Conservation (phyloP, 345 rosid species). For the Combretum micranthum region DNA sequence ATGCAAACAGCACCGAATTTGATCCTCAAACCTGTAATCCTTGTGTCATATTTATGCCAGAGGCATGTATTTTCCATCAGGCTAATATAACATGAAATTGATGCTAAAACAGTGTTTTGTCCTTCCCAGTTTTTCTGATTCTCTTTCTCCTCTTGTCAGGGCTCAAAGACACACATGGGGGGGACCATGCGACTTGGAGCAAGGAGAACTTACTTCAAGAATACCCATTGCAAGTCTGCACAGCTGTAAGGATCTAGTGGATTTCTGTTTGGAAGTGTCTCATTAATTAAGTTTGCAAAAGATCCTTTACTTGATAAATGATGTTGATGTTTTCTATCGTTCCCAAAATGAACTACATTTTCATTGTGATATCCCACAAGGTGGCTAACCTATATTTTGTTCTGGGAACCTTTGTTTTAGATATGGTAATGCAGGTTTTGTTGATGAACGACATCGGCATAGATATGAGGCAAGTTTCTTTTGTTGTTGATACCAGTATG, state of each 20-base stretch:
- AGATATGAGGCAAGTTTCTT: conserved; percentile 67
- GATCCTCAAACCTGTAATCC: conserved; percentile 68
- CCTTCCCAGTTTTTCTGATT: conserved; percentile 6
- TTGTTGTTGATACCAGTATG: too few relatives aligned
- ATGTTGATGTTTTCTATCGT: neutral
- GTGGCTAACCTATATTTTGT: conserved; percentile 1
- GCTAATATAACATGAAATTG: neutral
- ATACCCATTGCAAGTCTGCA: conserved; percentile 61
- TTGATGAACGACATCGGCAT: conserved; percentile 93
- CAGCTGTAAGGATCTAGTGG: conserved; percentile 50
- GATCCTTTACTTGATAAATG: neutral
- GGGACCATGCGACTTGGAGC: conserved; percentile 97
- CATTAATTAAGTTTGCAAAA: neutral
- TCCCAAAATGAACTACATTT: neutral
- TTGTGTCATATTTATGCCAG: conserved; percentile 94
- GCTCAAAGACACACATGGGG: conserved; percentile 93
- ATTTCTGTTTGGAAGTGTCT: neutral
- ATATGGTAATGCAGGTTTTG: conserved; percentile 56
- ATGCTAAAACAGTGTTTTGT: neutral
- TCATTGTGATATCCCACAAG: neutral
- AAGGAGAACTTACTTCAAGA: conserved; percentile 63
- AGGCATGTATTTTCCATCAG: conserved; percentile 30
- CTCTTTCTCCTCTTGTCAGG: conserved; percentile 20
- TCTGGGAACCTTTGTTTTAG: conserved; percentile 18
- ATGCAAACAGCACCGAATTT: conserved; percentile 92